These are phyloP conservation scores for Teunomyces kruisii DNA, from an alignment of 805 yeast species.

Conservation along the genomic window DNA sequence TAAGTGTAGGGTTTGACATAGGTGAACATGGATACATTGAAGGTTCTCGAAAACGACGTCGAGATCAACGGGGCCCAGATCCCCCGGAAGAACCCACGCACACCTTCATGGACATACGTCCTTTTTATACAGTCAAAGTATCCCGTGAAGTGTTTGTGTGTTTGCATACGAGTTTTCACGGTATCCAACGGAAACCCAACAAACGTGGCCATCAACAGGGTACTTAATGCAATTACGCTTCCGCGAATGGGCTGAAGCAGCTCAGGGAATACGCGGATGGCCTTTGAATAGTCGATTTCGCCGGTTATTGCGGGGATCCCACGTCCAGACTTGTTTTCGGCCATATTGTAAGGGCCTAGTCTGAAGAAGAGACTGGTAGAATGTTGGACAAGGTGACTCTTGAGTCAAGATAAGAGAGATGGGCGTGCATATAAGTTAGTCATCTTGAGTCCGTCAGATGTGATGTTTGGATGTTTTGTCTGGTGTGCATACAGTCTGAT, in stretches of 20 bases:
- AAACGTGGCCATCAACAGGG: slow-evolving; percentile 63
- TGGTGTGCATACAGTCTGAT: background rate
- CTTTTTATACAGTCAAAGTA: slow-evolving; percentile 56
- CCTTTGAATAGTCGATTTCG: slow-evolving; percentile 43
- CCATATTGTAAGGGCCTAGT: background rate
- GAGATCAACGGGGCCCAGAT: slow-evolving; percentile 70
- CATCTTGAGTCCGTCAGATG: background rate
- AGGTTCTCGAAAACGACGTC: slow-evolving; percentile 61
- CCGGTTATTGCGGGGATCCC: slow-evolving; percentile 54
- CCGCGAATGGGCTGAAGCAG: slow-evolving; percentile 52
- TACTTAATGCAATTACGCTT: slow-evolving; percentile 59
- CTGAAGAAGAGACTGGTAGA: background rate
- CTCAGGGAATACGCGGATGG: slow-evolving; percentile 50
- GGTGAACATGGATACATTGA: slow-evolving; percentile 66
- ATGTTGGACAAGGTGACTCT: too few relatives aligned
- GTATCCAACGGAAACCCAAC: slow-evolving; percentile 86
- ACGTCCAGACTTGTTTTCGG: background rate
- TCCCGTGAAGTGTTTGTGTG: slow-evolving; percentile 57
- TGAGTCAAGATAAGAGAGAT: slow-evolving; percentile 2
- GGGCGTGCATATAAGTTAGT: background rate
- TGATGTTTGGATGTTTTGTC: too few relatives aligned
- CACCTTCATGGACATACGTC: slow-evolving; percentile 62
- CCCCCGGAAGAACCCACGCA: slow-evolving; percentile 73
- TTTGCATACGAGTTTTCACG: slow-evolving; percentile 84
- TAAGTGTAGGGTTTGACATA: slow-evolving; percentile 44